phyloP scores from a whole-genome alignment of 306 rosid species.

The Sesbania bispinosa region DNA sequence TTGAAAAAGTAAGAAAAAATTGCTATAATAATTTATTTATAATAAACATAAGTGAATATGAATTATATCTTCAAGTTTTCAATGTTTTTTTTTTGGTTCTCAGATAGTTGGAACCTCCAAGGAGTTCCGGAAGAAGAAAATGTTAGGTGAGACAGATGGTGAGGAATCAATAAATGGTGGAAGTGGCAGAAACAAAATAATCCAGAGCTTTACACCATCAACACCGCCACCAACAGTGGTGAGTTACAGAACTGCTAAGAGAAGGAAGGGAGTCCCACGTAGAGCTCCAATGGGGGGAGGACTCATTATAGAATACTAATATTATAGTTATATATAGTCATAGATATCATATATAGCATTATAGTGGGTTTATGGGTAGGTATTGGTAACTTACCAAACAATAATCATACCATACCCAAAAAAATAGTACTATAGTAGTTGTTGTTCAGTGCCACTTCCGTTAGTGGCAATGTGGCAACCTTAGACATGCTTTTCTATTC shows the following conservation, averaged over 20 bases:
- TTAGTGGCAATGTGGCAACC: neutral
- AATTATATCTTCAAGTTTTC: neutral
- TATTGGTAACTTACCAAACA: neutral
- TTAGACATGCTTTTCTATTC: neutral
- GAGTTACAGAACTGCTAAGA: constrained; percentile 45
- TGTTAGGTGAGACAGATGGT: constrained; percentile 29
- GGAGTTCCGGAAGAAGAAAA: constrained; percentile 32
- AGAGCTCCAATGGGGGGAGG: constrained; percentile 62
- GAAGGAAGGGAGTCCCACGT: constrained; percentile 62
- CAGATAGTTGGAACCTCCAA: constrained; percentile 57
- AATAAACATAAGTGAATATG: neutral
- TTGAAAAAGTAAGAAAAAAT: neutral
- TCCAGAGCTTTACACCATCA: constrained; percentile 54
- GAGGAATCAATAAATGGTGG: constrained; percentile 42
- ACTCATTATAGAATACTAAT: constrained; percentile 43
- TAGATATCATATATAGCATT: neutral
- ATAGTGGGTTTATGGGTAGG: neutral
- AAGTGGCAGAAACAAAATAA: constrained; percentile 20
- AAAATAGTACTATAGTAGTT: too few species aligned
- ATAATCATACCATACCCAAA: too few species aligned
- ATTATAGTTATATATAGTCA: neutral
- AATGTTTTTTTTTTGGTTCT: neutral
- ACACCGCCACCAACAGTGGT: constrained; percentile 52
- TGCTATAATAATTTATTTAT: too few species aligned
- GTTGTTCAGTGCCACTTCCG: too few species aligned